Percentiles rank a stretch among this genome's conserved stretches.
Conservation (phyloP, 129 eudicot genomes). For the Chrysanthemum makinoi region DNA sequence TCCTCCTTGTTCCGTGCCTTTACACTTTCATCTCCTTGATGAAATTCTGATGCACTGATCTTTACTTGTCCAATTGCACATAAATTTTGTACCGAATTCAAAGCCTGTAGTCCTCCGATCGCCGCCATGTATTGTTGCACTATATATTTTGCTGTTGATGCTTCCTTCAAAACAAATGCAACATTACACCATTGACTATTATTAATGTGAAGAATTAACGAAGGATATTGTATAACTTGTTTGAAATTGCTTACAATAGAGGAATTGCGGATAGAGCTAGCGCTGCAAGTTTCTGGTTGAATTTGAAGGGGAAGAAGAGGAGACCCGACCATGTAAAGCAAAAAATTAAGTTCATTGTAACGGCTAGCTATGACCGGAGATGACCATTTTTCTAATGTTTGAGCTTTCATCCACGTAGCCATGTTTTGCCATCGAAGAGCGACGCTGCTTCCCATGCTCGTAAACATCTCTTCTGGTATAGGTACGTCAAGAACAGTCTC, state of each 20-base stretch:
- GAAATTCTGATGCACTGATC: conserved; percentile 74
- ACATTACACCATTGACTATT: conserved; percentile 7
- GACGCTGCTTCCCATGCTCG: conserved; percentile 55
- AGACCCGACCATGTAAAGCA: conserved; percentile 69
- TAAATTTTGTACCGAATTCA: conserved; percentile 70
- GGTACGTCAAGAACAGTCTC: conserved; percentile 86
- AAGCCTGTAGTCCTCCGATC: conserved; percentile 80
- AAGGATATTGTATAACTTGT: background rate
- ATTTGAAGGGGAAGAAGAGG: conserved; percentile 92
- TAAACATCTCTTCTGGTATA: conserved; percentile 82
- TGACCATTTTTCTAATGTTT: conserved; percentile 67
- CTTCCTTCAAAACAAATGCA: conserved; percentile 54
- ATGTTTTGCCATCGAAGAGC: conserved; percentile 86
- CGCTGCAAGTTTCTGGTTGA: conserved; percentile 39
- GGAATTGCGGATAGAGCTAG: conserved; percentile 60
- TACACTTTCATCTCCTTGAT: conserved; percentile 67
- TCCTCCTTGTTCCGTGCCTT: conserved; percentile 59
- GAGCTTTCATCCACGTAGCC: conserved; percentile 97
- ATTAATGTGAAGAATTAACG: background rate
- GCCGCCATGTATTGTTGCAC: conserved; percentile 96
- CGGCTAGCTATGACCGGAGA: conserved; percentile 68
- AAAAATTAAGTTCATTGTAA: conserved; percentile 78
- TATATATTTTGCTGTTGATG: conserved; percentile 92
- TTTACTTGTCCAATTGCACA: conserved; percentile 85
- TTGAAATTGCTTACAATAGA: conserved; percentile 59